These are phyloP conservation scores for Yamadazyma aaseri DNA, from an alignment of 1,139 yeast genomes.

Conservation along the genomic window DNA sequence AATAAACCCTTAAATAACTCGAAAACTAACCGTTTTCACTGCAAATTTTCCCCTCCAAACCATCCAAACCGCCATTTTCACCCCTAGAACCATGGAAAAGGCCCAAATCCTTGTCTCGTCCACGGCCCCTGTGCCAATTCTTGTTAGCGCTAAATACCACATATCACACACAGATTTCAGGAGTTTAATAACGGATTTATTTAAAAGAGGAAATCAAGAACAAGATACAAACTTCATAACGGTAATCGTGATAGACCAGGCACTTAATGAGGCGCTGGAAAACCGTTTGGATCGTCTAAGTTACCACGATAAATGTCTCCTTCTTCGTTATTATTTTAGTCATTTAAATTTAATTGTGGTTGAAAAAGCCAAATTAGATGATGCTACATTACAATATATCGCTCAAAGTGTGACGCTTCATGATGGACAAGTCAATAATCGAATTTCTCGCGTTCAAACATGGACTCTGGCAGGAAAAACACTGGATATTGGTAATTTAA, in stretches of 20 bases:
- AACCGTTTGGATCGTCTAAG: conserved; percentile 20
- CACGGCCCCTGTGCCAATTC: neutral
- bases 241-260: conserved; percentile 27
- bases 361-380: conserved; percentile 13
- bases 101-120: conserved; percentile 3
- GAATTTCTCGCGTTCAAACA: conserved; percentile 51
- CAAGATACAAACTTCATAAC: conserved; percentile 35
- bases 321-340: conserved; percentile 39
- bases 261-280: conserved; percentile 4
- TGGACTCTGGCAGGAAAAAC: conserved; percentile 55
- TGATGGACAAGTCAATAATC: conserved; percentile 25
- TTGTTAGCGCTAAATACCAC: neutral
- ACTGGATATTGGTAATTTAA: conserved; percentile 1
- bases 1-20: neutral
- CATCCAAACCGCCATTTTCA: too few species aligned
- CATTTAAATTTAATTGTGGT: conserved; percentile 42
- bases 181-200: conserved; percentile 24
- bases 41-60: too few species aligned
- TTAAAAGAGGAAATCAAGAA: conserved; percentile 36
- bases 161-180: conserved; percentile 7
- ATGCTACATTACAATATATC: conserved; percentile 12
- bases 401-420: conserved; percentile 30
- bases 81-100: conserved; percentile 1
- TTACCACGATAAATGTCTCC: conserved; percentile 28
- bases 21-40: neutral